Conservation (phyloP, 306 rosid genomes). For the Fragaria ananassa region DNA sequence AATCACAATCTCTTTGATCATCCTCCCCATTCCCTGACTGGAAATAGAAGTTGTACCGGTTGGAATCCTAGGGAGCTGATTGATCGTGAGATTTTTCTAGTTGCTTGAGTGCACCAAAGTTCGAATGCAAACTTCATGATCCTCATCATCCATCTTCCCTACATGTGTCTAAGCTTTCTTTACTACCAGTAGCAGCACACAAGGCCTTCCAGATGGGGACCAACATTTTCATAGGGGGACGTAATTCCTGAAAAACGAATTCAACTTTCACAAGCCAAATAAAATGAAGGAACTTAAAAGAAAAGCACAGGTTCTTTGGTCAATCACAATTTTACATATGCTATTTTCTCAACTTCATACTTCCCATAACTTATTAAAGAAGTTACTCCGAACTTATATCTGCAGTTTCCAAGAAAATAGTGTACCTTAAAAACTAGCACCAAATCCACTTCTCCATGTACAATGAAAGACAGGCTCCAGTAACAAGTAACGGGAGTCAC, state of each 20-base stretch:
- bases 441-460: conserved; percentile 58
- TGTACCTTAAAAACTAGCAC: conserved; percentile 71
- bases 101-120: conserved; percentile 2
- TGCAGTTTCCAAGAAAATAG: neutral
- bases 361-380: neutral
- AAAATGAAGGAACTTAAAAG: neutral
- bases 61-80: neutral
- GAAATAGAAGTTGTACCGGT: neutral
- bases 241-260: conserved; percentile 45
- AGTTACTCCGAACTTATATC: neutral
- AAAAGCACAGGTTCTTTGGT: neutral
- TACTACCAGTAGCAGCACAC: conserved; percentile 53
- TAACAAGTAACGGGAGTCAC: conserved; percentile 90
- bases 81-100: neutral
- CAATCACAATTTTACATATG: neutral
- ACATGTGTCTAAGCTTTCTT: conserved; percentile 27
- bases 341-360: neutral
- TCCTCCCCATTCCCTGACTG: neutral
- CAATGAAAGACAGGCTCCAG: conserved; percentile 74
- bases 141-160: conserved; percentile 27
- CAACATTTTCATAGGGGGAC: conserved; percentile 77
- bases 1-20: conserved; percentile 1
- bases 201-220: conserved; percentile 90
- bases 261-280: conserved; percentile 21
- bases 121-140: neutral